Percentiles rank a stretch among this genome's conserved stretches.
Conservation (phyloP, 805 yeast species). For the Pichia eremophila region DNA sequence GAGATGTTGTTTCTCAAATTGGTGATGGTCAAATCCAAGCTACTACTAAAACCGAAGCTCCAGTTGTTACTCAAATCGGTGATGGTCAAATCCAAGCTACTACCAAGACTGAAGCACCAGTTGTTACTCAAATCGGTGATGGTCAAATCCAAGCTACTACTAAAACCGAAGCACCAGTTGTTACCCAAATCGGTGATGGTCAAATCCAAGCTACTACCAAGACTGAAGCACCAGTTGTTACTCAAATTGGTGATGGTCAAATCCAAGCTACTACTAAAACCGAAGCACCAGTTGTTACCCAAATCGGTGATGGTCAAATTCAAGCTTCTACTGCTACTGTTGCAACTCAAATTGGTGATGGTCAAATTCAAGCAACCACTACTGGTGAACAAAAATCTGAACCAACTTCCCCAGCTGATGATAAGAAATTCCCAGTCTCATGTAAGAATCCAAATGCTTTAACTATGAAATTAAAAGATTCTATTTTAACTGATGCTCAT, state of each 20-base stretch:
- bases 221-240: slow-evolving; percentile 30
- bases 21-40: slow-evolving; percentile 35
- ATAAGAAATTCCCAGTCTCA: slow-evolving; percentile 22
- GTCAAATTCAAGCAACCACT: slow-evolving; percentile 49
- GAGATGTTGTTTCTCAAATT: slow-evolving; percentile 35
- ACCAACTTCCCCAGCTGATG: slow-evolving; percentile 18
- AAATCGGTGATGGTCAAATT: slow-evolving; percentile 55
- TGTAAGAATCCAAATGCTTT: slow-evolving; percentile 32
- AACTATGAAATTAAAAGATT: slow-evolving; percentile 33
- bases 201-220: slow-evolving; percentile 27
- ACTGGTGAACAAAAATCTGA: slow-evolving; percentile 22
- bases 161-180: slow-evolving; percentile 26
- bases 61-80: slow-evolving; percentile 44
- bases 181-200: slow-evolving; percentile 33
- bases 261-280: slow-evolving; percentile 39
- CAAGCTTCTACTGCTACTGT: slow-evolving; percentile 37
- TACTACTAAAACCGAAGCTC: slow-evolving; percentile 25
- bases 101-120: slow-evolving; percentile 27
- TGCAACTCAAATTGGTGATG: slow-evolving; percentile 51
- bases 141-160: slow-evolving; percentile 46
- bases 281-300: slow-evolving; percentile 33
- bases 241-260: slow-evolving; percentile 58
- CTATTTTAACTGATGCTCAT: slow-evolving; percentile 34
- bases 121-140: slow-evolving; percentile 26
- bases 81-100: slow-evolving; percentile 56